Evolutionary conservation across 2,329 filamentous ascomycete genomes (phyloP).

Genomic region (Phialophora expanda): DNA sequence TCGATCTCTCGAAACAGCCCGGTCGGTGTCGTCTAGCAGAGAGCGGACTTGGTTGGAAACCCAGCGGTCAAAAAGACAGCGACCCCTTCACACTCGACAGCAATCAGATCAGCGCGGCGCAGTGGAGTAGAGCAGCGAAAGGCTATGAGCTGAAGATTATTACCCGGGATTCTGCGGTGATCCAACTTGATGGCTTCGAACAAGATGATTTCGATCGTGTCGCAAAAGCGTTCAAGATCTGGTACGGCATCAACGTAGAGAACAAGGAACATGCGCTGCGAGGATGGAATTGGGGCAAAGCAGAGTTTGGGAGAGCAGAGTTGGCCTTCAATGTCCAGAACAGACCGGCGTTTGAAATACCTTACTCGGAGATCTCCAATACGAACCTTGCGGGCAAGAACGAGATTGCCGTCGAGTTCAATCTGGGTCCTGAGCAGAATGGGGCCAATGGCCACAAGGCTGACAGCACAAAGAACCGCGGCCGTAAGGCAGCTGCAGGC

Average conservation of each 20-base stretch:
- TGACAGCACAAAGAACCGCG: conserved; percentile 71
- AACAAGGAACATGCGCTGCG: conserved; percentile 91
- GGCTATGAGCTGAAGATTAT: conserved; percentile 94
- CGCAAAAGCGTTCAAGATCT: conserved; percentile 92
- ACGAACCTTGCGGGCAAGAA: conserved; percentile 97
- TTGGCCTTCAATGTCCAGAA: conserved; percentile 97
- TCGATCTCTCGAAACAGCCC: conserved; percentile 89
- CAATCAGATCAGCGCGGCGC: conserved; percentile 80
- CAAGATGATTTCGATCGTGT: conserved; percentile 93
- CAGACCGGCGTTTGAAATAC: conserved; percentile 92
- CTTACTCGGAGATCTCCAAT: conserved; percentile 96
- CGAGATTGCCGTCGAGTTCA: conserved; percentile 94
- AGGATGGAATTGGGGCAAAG: conserved; percentile 99
- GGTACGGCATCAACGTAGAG: conserved; percentile 93
- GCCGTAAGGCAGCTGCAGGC: conserved; percentile 87
- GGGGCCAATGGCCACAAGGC: conserved; percentile 75
- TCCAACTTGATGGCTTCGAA: conserved; percentile 93
- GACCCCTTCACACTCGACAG: conserved; percentile 93
- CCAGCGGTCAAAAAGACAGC: conserved; percentile 64
- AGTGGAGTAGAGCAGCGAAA: conserved; percentile 92
- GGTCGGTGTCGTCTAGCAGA: conserved; percentile 96
- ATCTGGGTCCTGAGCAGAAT: conserved; percentile 74
- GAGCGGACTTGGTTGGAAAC: conserved; percentile 94
- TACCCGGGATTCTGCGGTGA: conserved; percentile 79
- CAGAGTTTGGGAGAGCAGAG: conserved; percentile 93